Evolutionary conservation across 1,139 yeast species (phyloP).

Genomic region (Kazachstania sp.): DNA sequence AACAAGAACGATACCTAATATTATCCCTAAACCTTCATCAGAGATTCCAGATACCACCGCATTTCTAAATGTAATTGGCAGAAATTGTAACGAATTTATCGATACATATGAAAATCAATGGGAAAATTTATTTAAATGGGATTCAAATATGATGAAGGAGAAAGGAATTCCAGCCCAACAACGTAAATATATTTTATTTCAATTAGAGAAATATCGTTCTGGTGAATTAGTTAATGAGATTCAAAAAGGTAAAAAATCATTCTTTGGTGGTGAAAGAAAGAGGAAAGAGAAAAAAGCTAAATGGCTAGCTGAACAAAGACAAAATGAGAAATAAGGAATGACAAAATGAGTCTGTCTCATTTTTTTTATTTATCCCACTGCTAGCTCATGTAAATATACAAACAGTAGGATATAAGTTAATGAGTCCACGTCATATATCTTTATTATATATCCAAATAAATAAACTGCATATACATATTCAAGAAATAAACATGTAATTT

Average conservation of each 20-base stretch:
- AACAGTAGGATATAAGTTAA: too few relatives aligned
- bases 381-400: too few relatives aligned
- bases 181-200: slow-evolving; percentile 52
- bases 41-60: slow-evolving; percentile 64
- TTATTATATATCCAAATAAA: too few relatives aligned
- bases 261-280: slow-evolving; percentile 85
- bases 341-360: too few relatives aligned
- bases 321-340: slow-evolving; percentile 19
- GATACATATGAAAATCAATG: slow-evolving; percentile 69
- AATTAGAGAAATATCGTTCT: slow-evolving; percentile 41
- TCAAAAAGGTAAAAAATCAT: slow-evolving; percentile 58
- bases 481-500: not conserved
- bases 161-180: slow-evolving; percentile 72
- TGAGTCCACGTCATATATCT: too few relatives aligned
- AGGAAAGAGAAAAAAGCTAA: slow-evolving; percentile 62
- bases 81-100: slow-evolving; percentile 56
- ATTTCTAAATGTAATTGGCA: slow-evolving; percentile 68
- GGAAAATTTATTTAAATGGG: slow-evolving; percentile 53
- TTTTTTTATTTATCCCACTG: too few relatives aligned
- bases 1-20: slow-evolving; percentile 6
- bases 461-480: too few relatives aligned
- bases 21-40: slow-evolving; percentile 40
- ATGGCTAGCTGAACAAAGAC: slow-evolving; percentile 53
- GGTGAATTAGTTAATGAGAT: slow-evolving; percentile 53
- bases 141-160: slow-evolving; percentile 54